Conservation (phyloP, 768 basidiomycete genomes). For the Coprinopsis marcescibilis region DNA sequence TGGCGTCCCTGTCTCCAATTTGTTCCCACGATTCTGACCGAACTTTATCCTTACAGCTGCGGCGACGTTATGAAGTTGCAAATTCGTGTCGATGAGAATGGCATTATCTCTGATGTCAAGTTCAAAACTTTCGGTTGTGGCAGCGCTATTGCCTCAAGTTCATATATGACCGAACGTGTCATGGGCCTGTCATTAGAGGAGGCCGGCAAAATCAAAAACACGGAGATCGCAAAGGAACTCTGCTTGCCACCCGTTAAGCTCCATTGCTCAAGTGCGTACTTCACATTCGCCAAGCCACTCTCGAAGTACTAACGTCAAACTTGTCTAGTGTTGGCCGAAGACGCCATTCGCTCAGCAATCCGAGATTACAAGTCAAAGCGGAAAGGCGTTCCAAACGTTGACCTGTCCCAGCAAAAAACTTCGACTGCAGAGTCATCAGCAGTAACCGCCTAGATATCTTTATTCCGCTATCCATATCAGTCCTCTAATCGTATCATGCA, state of each 20-base stretch:
- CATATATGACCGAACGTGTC: constrained; percentile 98
- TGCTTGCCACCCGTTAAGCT: constrained; percentile 94
- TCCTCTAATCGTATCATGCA: background rate
- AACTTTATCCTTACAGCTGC: constrained; percentile 47
- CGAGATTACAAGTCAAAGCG: constrained; percentile 92
- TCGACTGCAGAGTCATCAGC: constrained; percentile 32
- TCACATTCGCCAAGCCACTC: constrained; percentile 4
- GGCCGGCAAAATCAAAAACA: constrained; percentile 96
- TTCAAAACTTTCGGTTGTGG: constrained; percentile 99
- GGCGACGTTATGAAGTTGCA: constrained; percentile 99
- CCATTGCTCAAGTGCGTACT: constrained; percentile 79
- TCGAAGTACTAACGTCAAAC: constrained; percentile 4
- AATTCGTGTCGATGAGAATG: constrained; percentile 92
- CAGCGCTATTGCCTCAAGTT: constrained; percentile 95
- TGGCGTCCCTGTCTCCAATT: background rate
- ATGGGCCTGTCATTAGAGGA: constrained; percentile 91
- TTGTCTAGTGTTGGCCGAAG: constrained; percentile 83
- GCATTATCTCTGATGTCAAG: constrained; percentile 96
- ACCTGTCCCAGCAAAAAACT: constrained; percentile 50
- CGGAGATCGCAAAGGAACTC: constrained; percentile 97
- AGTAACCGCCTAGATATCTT: constrained; percentile 8
- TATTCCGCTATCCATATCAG: background rate
- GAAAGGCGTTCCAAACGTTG: constrained; percentile 37
- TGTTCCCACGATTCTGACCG: constrained; percentile 25
- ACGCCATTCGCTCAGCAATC: constrained; percentile 97